Percentiles rank a stretch among this genome's conserved stretches.
These are phyloP conservation scores for Fusarium sarcochroum DNA, from an alignment of 2,329 filamentous ascomycete genomes.

Conservation along the genomic window DNA sequence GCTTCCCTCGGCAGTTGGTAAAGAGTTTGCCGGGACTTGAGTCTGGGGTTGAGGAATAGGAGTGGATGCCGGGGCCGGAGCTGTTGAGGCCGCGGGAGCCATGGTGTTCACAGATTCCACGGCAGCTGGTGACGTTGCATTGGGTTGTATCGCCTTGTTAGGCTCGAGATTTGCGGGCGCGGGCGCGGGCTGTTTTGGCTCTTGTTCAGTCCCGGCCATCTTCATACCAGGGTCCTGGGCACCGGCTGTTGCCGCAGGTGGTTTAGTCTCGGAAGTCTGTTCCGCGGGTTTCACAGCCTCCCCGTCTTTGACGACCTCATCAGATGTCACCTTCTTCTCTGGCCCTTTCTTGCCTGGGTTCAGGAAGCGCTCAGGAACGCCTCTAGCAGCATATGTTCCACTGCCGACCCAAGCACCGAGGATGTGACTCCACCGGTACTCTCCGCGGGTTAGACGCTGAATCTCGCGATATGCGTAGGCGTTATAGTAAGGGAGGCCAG, in stretches of 20 bases:
- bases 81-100: slow-evolving; percentile 11
- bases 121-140: slow-evolving; percentile 8
- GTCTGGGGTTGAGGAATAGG: slow-evolving; percentile 2
- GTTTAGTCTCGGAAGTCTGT: slow-evolving; percentile 23
- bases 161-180: slow-evolving; percentile 15
- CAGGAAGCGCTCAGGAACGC: slow-evolving; percentile 84
- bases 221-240: slow-evolving; percentile 8
- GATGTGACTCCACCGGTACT: slow-evolving; percentile 86
- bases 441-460: slow-evolving; percentile 77
- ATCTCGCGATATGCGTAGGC: slow-evolving; percentile 86
- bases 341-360: slow-evolving; percentile 54
- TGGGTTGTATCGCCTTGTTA: slow-evolving; percentile 20
- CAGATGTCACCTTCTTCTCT: slow-evolving; percentile 33
- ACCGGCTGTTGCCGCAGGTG: slow-evolving; percentile 15
- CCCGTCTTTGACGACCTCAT: slow-evolving; percentile 32
- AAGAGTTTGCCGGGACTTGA: slow-evolving; percentile 5
- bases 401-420: slow-evolving; percentile 87
- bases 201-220: slow-evolving; percentile 11
- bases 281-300: slow-evolving; percentile 32
- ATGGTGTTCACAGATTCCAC: slow-evolving; percentile 10
- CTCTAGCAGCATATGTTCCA: slow-evolving; percentile 73
- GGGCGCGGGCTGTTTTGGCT: slow-evolving; percentile 3
- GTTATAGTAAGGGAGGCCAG: slow-evolving; percentile 85
- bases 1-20: not conserved
- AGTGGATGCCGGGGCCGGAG: slow-evolving; percentile 7